These are phyloP conservation scores for Galerina marginata DNA, from an alignment of 768 basidiomycete genomes.

Conservation along the genomic window DNA sequence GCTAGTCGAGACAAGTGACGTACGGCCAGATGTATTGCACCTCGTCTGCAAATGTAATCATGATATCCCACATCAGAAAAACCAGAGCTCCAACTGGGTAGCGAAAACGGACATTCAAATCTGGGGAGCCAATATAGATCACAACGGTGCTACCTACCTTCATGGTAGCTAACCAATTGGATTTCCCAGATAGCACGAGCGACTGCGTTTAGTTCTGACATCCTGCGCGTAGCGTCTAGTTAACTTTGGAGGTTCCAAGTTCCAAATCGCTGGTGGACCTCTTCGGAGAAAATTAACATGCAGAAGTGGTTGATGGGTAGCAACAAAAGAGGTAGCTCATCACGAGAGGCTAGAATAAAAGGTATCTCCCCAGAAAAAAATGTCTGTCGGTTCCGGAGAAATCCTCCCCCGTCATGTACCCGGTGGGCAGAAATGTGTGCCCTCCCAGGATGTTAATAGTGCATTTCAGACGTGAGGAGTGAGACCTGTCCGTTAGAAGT, in stretches of 20 bases:
- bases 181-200: slow-evolving; percentile 12
- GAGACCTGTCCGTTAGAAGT: not conserved
- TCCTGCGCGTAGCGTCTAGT: not conserved
- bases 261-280: not conserved
- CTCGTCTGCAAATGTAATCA: slow-evolving; percentile 24
- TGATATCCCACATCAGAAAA: slow-evolving; percentile 26
- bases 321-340: not conserved
- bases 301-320: not conserved
- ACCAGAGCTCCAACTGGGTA: slow-evolving; percentile 22
- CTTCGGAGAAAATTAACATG: slow-evolving; percentile 4
- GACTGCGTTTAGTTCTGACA: not conserved
- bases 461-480: not conserved
- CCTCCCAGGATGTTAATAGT: not conserved
- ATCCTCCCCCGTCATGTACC: not conserved
- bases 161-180: slow-evolving; percentile 17
- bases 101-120: too few species aligned
- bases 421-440: not conserved
- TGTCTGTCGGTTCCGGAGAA: slow-evolving; percentile 5
- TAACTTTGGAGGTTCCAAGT: not conserved
- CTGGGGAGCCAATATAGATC: not conserved
- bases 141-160: slow-evolving; percentile 10
- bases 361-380: not conserved
- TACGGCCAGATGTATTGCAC: slow-evolving; percentile 27
- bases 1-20: not conserved
- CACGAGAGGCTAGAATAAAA: not conserved